These are phyloP conservation scores for Aspergillus flavus DNA, from an alignment of 2,329 filamentous ascomycete species.

Conservation along the genomic window DNA sequence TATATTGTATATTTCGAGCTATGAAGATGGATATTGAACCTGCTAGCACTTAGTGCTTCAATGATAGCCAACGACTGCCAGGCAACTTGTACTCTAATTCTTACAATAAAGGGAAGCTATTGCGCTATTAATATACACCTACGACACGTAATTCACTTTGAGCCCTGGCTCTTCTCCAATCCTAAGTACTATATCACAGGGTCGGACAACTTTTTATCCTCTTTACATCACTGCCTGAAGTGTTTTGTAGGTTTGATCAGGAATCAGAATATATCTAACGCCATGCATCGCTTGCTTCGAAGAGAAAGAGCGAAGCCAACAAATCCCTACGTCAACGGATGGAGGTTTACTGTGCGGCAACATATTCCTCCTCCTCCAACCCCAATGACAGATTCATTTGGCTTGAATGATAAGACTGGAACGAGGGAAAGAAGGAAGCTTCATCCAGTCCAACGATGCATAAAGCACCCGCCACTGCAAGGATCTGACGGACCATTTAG, in stretches of 20 bases:
- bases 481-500: not conserved
- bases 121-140: not conserved
- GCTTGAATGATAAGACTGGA: not conserved
- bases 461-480: not conserved
- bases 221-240: not conserved
- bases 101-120: not conserved
- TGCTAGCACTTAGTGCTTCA: not conserved
- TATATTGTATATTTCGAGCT: not conserved
- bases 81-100: not conserved
- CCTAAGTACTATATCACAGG: not conserved
- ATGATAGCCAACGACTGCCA: not conserved
- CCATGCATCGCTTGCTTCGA: not conserved
- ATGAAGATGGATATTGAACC: not conserved
- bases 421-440: not conserved
- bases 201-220: not conserved
- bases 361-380: not conserved
- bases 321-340: not conserved
- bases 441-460: not conserved
- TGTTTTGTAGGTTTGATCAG: not conserved
- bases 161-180: not conserved
- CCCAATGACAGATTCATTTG: not conserved
- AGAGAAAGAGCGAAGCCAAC: not conserved
- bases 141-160: not conserved
- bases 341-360: not conserved
- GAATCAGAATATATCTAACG: not conserved